Conservation (phyloP, 2,329 filamentous ascomycete genomes). For the Lanzia echinophila region DNA sequence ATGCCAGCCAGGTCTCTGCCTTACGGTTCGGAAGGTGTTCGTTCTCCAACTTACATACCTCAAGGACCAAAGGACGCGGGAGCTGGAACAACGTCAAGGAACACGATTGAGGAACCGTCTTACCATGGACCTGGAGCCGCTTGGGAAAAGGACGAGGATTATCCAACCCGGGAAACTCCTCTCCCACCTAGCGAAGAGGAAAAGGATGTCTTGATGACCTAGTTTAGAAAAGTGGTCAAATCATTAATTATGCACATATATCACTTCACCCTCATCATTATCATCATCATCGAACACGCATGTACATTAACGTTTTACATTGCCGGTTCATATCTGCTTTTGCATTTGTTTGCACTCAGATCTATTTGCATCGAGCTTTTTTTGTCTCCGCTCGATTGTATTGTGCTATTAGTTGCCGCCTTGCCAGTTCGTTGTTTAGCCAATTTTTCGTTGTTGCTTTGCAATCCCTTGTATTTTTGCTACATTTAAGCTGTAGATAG, state of each 20-base stretch:
- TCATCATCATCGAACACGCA: background rate
- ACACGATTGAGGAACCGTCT: slow-evolving; percentile 38
- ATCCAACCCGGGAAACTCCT: slow-evolving; percentile 33
- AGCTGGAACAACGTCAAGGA: slow-evolving; percentile 14
- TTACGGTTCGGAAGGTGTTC: slow-evolving; percentile 45
- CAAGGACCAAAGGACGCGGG: slow-evolving; percentile 28
- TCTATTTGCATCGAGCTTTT: no score
- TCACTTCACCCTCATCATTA: background rate
- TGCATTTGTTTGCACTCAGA: background rate
- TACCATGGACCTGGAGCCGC: slow-evolving; percentile 43
- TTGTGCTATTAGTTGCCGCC: no score
- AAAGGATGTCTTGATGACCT: slow-evolving; percentile 27
- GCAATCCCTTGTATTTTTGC: no score
- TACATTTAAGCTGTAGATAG: no score
- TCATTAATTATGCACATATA: slow-evolving; percentile 2
- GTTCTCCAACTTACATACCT: slow-evolving; percentile 40
- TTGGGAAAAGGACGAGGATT: slow-evolving; percentile 47
- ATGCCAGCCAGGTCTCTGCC: slow-evolving; percentile 46
- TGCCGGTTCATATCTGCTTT: background rate
- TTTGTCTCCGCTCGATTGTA: no score
- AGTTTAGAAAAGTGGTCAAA: slow-evolving; percentile 25
- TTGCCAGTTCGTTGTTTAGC: no score
- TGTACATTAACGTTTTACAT: background rate
- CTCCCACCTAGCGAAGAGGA: slow-evolving; percentile 28
- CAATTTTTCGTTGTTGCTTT: no score